These are phyloP conservation scores for Spathaspora boniae DNA, from an alignment of 805 yeast genomes.

Conservation along the genomic window DNA sequence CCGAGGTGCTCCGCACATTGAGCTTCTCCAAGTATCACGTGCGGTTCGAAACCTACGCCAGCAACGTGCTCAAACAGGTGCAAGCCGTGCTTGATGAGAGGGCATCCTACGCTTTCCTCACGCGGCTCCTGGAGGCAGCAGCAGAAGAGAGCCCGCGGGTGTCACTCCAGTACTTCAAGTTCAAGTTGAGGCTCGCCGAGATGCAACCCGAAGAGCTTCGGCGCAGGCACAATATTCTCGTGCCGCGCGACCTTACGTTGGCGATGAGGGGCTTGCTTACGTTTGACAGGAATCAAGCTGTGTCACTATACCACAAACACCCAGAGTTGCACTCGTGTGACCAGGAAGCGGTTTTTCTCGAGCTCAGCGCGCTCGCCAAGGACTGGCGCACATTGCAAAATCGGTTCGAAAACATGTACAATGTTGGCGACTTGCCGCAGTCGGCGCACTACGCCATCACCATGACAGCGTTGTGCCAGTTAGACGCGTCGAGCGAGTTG, in stretches of 20 bases:
- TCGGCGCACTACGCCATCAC: constrained; percentile 56
- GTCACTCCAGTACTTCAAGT: constrained; percentile 5
- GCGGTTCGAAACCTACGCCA: constrained; percentile 2
- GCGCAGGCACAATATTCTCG: constrained; percentile 3
- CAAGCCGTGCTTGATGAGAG: neutral
- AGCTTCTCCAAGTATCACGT: too few relatives aligned
- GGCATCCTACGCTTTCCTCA: constrained; percentile 3
- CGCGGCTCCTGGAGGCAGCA: constrained; percentile 5
- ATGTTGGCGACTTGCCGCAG: constrained; percentile 51
- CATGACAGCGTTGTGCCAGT: constrained; percentile 54
- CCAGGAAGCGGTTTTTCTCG: constrained; percentile 48
- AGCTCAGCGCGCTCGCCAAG: constrained; percentile 40
- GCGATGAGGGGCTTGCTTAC: constrained; percentile 29
- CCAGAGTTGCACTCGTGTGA: constrained; percentile 42
- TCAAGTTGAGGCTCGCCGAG: constrained; percentile 4
- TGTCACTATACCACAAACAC: constrained; percentile 28
- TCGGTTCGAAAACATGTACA: constrained; percentile 55
- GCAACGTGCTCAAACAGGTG: neutral
- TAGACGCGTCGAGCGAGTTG: constrained; percentile 47
- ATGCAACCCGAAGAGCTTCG: neutral
- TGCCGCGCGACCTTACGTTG: constrained; percentile 22
- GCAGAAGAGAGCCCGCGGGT: constrained; percentile 1
- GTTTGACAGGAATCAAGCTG: constrained; percentile 19
- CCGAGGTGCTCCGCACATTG: too few relatives aligned
- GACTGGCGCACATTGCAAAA: constrained; percentile 55